Percentiles rank a stretch among this genome's conserved stretches.
Evolutionary conservation across 495 filamentous ascomycete genomes (phyloP).

Genomic region (Letharia lupina): DNA sequence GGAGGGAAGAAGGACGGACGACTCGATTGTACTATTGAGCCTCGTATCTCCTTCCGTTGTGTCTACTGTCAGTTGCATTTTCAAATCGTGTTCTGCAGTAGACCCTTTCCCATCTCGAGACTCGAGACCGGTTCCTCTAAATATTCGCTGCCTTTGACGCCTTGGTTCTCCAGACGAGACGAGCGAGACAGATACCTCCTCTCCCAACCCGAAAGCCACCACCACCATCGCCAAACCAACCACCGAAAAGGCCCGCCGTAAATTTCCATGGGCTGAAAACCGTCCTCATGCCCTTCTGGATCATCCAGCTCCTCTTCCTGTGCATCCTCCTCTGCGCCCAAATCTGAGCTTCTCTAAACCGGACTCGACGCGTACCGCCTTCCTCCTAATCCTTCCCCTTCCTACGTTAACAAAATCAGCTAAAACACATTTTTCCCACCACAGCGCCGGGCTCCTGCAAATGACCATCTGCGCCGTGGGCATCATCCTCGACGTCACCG

Average conservation of each 20-base stretch:
- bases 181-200: no score
- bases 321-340: conserved; percentile 17
- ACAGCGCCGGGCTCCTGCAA: conserved; percentile 18
- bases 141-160: no score
- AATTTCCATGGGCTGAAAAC: conserved; percentile 29
- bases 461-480: conserved; percentile 20
- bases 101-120: no score
- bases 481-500: conserved; percentile 27
- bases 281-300: conserved; percentile 34
- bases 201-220: no score
- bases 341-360: background rate
- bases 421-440: background rate
- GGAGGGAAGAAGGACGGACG: no score
- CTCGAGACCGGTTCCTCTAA: no score
- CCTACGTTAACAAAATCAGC: background rate
- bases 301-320: conserved; percentile 25
- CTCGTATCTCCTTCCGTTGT: no score
- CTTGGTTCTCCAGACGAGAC: no score
- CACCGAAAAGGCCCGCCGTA: background rate
- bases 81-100: no score
- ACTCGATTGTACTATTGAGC: no score
- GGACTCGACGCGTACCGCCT: background rate
- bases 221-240: background rate
- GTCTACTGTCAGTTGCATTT: no score
- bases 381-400: background rate